Evolutionary conservation across 768 basidiomycete species (phyloP), one percentile per base, ranked within the genome.

Genomic region (Dendrothele bispora): DNA sequence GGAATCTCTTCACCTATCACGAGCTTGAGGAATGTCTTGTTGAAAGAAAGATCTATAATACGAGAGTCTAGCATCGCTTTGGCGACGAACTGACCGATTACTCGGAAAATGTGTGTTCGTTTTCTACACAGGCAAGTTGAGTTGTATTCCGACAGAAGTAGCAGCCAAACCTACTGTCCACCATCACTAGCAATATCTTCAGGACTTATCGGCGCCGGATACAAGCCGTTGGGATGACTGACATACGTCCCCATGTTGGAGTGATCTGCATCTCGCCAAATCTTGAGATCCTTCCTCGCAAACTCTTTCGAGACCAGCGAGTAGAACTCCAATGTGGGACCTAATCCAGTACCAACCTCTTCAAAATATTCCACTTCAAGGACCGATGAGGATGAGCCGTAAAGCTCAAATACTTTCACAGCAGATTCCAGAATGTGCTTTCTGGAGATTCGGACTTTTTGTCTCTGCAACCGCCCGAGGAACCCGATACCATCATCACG

Each of bases 341-440:
- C 97, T 10, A 99, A 73, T 17, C 97, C 97, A 7, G 95, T 98
- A 17, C 97, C 97, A 39, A 98, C 95, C 73, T 99, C 97, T 61
- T 97, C 93, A 60, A 98, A 98, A 70, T 98, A 98, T 70, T 99
- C 95, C 42, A 98, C 93, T 64, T 99, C 97, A 34, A 99, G 79
- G 18, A 98, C 83, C 1, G 93, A 93, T 4, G 88, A 90, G 2
- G 91, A 93, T 0, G 91, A 91, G 1, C 97, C 97, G 57, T 98
- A 99, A 41, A 98, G 80, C 61, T 95, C 94, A 54, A 99, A 91
- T 7, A 95, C 91, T 66, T 98, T 98, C 60, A 95, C 86, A 1
- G 93, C 94, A 17, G 94, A 95, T 64, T 98, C 95, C 18, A 99
- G 77, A 24, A 98, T 86, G 59, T 95, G 91, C 55, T 91, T 90